Evolutionary conservation across 2,329 filamentous ascomycete species (phyloP).

Genomic region (Fusarium multiceps): DNA sequence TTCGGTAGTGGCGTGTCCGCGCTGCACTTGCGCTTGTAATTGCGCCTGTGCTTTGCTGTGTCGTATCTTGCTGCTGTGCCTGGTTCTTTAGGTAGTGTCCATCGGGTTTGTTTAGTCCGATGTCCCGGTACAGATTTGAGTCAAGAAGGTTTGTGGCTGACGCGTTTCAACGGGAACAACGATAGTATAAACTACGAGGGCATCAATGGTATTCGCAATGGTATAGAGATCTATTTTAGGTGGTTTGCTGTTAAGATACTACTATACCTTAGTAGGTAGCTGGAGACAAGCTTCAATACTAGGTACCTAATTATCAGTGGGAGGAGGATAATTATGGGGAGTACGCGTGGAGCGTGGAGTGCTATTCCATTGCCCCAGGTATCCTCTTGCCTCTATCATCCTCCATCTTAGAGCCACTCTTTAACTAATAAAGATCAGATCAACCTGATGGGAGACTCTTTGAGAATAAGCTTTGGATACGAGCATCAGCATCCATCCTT

Average conservation of each 20-base stretch:
- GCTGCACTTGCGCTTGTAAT: background rate
- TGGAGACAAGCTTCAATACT: conserved; percentile 13
- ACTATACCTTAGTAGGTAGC: no score
- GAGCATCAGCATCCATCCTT: background rate
- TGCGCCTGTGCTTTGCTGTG: background rate
- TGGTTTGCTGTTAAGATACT: background rate
- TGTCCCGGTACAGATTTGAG: conserved; percentile 1
- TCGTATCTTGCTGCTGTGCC: background rate
- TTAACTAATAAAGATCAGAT: background rate
- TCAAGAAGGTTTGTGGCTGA: conserved; percentile 17
- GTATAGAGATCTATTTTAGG: background rate
- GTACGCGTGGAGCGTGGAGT: conserved; percentile 29
- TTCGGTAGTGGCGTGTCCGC: conserved; percentile 24
- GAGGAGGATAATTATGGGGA: conserved; percentile 25
- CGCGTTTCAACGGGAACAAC: conserved; percentile 7
- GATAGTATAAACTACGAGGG: background rate
- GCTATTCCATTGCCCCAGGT: background rate
- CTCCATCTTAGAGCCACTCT: conserved; percentile 1
- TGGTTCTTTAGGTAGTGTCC: background rate
- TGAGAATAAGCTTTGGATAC: background rate
- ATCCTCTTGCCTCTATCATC: background rate
- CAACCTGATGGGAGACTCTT: background rate
- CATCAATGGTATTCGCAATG: background rate
- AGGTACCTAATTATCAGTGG: no score
- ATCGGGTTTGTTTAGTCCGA: conserved; percentile 27